Conservation (phyloP, 352 stramenopile genomes). For the Phytopythium delawarense region DNA sequence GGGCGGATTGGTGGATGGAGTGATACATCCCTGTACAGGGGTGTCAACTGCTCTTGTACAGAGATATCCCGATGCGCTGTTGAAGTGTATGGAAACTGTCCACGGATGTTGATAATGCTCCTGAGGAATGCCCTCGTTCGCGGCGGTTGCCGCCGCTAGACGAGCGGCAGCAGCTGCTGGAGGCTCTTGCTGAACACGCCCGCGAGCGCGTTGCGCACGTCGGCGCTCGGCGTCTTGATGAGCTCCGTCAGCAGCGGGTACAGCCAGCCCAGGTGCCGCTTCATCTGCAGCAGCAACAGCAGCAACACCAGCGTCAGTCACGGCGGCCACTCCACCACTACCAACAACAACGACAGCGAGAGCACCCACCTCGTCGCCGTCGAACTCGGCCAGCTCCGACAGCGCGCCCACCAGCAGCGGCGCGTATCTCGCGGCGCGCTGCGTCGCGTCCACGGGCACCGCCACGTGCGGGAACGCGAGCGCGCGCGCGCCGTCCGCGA, state of each 20-base stretch:
- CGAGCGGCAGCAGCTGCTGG: constrained; percentile 47
- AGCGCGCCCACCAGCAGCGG: constrained; percentile 51
- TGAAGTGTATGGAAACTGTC: too few species aligned
- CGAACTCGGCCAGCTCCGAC: constrained; percentile 41
- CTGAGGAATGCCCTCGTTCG: neutral
- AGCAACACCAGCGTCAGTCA: neutral
- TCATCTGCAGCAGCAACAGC: constrained; percentile 27
- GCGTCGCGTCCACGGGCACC: constrained; percentile 37
- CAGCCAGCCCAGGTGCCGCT: constrained; percentile 69
- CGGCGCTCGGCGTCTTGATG: constrained; percentile 55
- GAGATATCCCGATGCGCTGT: neutral
- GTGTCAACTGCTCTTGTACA: neutral
- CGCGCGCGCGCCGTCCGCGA: constrained; percentile 3
- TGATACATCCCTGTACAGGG: neutral
- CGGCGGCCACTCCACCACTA: neutral
- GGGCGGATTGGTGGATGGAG: neutral
- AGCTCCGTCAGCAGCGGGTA: constrained; percentile 76
- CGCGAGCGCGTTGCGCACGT: constrained; percentile 58
- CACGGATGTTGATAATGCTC: neutral
- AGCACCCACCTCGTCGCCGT: constrained; percentile 43
- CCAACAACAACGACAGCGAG: neutral
- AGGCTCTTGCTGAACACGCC: constrained; percentile 67
- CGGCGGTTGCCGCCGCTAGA: neutral
- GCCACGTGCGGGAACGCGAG: constrained; percentile 15
- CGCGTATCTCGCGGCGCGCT: constrained; percentile 52